Evolutionary conservation across 441 rosid genomes (phyloP).

Genomic region (Corymbia calophylla): DNA sequence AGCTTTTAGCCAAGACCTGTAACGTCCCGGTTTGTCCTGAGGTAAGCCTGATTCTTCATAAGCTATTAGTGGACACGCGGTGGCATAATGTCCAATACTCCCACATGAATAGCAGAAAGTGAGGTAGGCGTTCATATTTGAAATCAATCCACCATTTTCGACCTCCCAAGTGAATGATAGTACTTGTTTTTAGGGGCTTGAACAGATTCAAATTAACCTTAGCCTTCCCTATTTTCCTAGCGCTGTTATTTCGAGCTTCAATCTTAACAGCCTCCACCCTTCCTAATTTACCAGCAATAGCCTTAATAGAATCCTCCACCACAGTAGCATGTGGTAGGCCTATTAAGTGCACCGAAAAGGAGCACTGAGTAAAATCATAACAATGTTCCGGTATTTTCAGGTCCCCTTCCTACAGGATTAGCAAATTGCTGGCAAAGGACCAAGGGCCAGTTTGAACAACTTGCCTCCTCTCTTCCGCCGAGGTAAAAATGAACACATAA

Average conservation of each 20-base stretch:
- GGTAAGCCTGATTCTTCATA: background rate
- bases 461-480: too few relatives aligned
- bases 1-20: background rate
- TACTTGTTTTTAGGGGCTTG: fast-evolving
- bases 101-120: background rate
- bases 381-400: background rate
- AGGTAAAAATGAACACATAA: too few relatives aligned
- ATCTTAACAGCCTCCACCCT: background rate
- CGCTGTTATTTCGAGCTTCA: background rate
- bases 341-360: background rate
- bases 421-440: background rate
- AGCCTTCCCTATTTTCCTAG: background rate
- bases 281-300: too few relatives aligned
- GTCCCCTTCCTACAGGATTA: background rate
- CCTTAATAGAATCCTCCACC: background rate
- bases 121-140: background rate
- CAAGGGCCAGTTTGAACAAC: too few relatives aligned
- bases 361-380: too few relatives aligned
- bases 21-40: fast-evolving
- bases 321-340: background rate
- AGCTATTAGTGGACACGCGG: background rate
- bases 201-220: fast-evolving
- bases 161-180: background rate
- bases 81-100: too few relatives aligned
- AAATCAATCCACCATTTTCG: background rate